These are phyloP conservation scores for Grammothele lineata DNA, from an alignment of 768 basidiomycete genomes.

Conservation along the genomic window DNA sequence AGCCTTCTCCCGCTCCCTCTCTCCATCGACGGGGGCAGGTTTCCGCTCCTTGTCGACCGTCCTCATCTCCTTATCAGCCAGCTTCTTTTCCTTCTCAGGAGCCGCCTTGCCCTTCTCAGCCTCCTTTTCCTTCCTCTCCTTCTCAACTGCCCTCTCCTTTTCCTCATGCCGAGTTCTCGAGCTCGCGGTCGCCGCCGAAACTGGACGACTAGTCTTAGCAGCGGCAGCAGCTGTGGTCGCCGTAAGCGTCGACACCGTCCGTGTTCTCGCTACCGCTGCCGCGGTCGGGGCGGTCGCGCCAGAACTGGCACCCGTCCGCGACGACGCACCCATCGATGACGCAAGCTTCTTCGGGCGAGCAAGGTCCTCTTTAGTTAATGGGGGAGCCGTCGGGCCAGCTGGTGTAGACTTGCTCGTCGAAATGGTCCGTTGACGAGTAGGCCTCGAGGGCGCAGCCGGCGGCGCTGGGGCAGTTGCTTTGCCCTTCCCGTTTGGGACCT, in stretches of 20 bases:
- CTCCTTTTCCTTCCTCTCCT: background rate
- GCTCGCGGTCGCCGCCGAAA: constrained; percentile 10
- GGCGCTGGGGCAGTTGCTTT: background rate
- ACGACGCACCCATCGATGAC: constrained; percentile 5
- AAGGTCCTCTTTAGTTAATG: constrained; percentile 12
- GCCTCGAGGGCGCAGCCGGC: background rate
- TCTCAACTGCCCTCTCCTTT: constrained; percentile 2
- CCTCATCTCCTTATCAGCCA: background rate
- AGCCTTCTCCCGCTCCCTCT: background rate
- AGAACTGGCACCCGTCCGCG: too few species aligned
- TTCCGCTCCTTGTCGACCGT: background rate
- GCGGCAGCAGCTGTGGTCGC: too few species aligned
- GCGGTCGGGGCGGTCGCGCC: background rate
- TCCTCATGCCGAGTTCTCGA: constrained; percentile 5
- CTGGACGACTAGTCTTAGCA: too few species aligned
- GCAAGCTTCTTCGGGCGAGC: constrained; percentile 11
- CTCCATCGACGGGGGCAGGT: background rate
- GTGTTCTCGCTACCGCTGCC: too few species aligned
- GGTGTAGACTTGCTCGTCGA: constrained; percentile 12
- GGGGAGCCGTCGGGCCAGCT: constrained; percentile 6
- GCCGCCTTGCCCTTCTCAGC: background rate
- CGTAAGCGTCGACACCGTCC: too few species aligned
- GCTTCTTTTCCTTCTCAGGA: background rate
- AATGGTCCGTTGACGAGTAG: constrained; percentile 7
- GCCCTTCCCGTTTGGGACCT: background rate